These are phyloP conservation scores for Nidularia pulvinata DNA, from an alignment of 768 basidiomycete species.

Conservation along the genomic window DNA sequence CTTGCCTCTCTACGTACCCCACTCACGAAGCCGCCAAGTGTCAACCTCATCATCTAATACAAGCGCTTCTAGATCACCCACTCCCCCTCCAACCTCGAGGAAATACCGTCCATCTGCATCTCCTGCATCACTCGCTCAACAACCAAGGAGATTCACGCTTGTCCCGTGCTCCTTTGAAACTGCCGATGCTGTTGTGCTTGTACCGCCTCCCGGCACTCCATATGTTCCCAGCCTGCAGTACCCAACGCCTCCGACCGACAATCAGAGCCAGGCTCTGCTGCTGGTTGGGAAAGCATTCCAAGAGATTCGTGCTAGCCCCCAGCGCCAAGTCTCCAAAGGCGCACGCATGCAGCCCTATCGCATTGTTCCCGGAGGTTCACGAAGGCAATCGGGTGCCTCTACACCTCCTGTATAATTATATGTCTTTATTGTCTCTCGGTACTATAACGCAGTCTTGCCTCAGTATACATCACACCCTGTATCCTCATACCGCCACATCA, in stretches of 20 bases:
- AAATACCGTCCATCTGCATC: constrained; percentile 2
- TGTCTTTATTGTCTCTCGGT: background rate
- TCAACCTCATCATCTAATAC: constrained; percentile 36
- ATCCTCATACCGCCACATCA: background rate
- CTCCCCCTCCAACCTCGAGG: constrained; percentile 17
- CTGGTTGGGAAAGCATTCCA: constrained; percentile 45
- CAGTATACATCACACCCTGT: background rate
- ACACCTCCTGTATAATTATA: constrained; percentile 3
- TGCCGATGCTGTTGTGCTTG: constrained; percentile 47
- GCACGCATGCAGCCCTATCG: constrained; percentile 55
- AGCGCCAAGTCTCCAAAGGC: constrained; percentile 35
- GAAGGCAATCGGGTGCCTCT: background rate
- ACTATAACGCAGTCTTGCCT: background rate
- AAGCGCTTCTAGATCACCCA: constrained; percentile 28
- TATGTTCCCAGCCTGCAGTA: constrained; percentile 2
- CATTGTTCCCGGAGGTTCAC: constrained; percentile 23
- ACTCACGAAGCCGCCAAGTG: constrained; percentile 20
- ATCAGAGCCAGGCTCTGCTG: constrained; percentile 30
- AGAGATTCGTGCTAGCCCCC: constrained; percentile 35
- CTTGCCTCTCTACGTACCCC: constrained; percentile 13
- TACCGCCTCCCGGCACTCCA: constrained; percentile 23
- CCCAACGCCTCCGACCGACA: constrained; percentile 4
- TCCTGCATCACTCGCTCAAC: constrained; percentile 5
- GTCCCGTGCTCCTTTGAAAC: constrained; percentile 44
- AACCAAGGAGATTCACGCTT: constrained; percentile 29